These are phyloP conservation scores for Debaryomyces coudertii DNA, from an alignment of 1,139 yeast species.

Conservation along the genomic window DNA sequence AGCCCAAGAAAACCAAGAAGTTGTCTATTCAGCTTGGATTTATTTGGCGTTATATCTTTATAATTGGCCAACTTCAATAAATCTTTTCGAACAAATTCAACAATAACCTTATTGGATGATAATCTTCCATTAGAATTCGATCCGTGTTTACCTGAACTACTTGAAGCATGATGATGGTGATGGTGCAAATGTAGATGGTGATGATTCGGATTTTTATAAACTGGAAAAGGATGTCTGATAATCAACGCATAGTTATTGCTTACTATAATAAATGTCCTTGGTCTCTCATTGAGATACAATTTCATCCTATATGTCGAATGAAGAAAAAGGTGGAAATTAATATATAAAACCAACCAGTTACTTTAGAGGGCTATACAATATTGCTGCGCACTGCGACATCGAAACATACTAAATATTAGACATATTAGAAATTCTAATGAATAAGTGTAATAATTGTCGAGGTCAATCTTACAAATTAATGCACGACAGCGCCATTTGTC, in stretches of 20 bases:
- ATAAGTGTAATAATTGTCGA: neutral
- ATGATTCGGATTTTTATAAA: slow-evolving; percentile 33
- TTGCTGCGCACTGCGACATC: slow-evolving; percentile 1
- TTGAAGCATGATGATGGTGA: slow-evolving; percentile 5
- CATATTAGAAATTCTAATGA: neutral
- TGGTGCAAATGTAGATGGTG: slow-evolving; percentile 34
- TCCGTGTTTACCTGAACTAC: slow-evolving; percentile 5
- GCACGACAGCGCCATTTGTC: neutral
- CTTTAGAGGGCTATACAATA: neutral
- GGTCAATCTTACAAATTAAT: neutral
- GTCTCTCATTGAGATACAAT: slow-evolving; percentile 52
- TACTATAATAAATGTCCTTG: slow-evolving; percentile 58
- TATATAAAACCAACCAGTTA: neutral
- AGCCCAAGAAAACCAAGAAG: slow-evolving; percentile 66
- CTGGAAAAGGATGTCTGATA: slow-evolving; percentile 49
- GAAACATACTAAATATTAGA: neutral
- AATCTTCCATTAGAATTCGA: slow-evolving; percentile 5
- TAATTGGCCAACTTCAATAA: slow-evolving; percentile 42
- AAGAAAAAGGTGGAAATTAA: neutral
- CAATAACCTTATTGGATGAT: slow-evolving; percentile 42
- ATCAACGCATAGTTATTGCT: slow-evolving; percentile 53
- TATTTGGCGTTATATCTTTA: slow-evolving; percentile 43
- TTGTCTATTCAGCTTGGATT: slow-evolving; percentile 27
- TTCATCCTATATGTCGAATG: slow-evolving; percentile 36
- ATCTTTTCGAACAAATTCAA: slow-evolving; percentile 50